These are phyloP conservation scores for Artemisia argyi DNA, from an alignment of 129 eudicot genomes.

Conservation along the genomic window DNA sequence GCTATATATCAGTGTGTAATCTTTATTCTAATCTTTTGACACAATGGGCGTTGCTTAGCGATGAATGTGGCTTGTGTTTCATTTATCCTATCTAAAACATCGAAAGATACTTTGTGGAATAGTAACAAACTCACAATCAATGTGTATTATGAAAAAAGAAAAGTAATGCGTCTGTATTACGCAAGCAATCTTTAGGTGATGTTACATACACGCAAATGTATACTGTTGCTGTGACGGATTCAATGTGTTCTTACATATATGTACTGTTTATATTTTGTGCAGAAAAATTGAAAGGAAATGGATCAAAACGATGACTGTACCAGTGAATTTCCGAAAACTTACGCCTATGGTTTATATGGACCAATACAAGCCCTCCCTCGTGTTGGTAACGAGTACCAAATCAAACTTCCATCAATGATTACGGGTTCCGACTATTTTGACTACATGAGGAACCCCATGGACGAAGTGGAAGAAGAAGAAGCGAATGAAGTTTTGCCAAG, in stretches of 20 bases:
- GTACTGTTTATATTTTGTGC: conserved; percentile 8
- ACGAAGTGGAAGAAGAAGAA: conserved; percentile 21
- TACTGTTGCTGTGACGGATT: background rate
- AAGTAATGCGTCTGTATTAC: too few species aligned
- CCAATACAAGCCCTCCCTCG: conserved; percentile 36
- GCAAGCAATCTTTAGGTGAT: too few species aligned
- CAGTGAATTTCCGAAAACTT: conserved; percentile 33
- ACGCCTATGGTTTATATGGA: conserved; percentile 34
- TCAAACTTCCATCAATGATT: conserved; percentile 44
- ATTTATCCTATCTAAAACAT: too few species aligned
- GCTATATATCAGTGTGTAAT: too few species aligned
- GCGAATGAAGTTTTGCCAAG: conserved; percentile 16
- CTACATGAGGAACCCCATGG: conserved; percentile 32
- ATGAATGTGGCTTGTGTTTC: too few species aligned
- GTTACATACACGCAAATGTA: too few species aligned
- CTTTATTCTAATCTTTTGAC: too few species aligned
- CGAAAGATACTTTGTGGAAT: too few species aligned
- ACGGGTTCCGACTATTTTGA: conserved; percentile 23
- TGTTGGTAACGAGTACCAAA: conserved; percentile 65
- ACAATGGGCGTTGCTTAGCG: too few species aligned
- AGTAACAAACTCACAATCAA: too few species aligned
- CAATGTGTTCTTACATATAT: background rate
- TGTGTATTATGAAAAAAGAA: too few species aligned
- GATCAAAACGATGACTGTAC: conserved; percentile 35
- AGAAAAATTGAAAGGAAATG: conserved; percentile 46